Conservation (phyloP, 192 early-diverging fungal species). For the Endogone sp. region DNA sequence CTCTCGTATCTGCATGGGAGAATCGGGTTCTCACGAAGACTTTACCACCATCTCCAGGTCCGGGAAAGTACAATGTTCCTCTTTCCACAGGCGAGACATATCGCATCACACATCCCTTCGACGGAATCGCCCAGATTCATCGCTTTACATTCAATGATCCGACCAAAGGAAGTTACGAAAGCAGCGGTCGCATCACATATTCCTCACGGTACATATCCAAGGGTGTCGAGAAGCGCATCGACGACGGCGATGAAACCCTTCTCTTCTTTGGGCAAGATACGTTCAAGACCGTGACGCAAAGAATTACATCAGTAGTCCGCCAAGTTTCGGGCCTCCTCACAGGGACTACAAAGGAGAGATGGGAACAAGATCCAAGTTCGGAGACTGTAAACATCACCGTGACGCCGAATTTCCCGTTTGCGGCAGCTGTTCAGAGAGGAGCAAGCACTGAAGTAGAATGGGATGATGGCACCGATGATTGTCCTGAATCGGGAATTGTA, state of each 20-base stretch:
- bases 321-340: slow-evolving; percentile 11
- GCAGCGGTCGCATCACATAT: slow-evolving; percentile 17
- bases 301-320: slow-evolving; percentile 25
- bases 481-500: slow-evolving; percentile 15
- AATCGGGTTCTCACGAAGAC: no score
- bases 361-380: slow-evolving; percentile 29
- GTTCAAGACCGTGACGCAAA: slow-evolving; percentile 26
- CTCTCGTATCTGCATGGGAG: no score
- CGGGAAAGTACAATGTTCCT: not conserved
- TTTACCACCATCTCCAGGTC: no score
- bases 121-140: slow-evolving; percentile 33
- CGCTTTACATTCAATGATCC: not conserved
- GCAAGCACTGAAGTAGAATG: slow-evolving; percentile 12
- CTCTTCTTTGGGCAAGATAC: slow-evolving; percentile 37
- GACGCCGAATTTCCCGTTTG: slow-evolving; percentile 33
- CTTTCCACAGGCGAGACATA: not conserved
- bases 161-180: slow-evolving; percentile 12
- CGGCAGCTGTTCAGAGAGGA: slow-evolving; percentile 1
- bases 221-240: slow-evolving; percentile 26
- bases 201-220: slow-evolving; percentile 29
- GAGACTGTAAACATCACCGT: slow-evolving; percentile 36
- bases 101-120: slow-evolving; percentile 24
- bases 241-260: slow-evolving; percentile 23
- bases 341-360: not conserved
- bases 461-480: not conserved